Evolutionary conservation across 148 eudicot genomes (phyloP), one percentile per base, ranked within the genome.

Genomic region (Fagopyrum tataricum): DNA sequence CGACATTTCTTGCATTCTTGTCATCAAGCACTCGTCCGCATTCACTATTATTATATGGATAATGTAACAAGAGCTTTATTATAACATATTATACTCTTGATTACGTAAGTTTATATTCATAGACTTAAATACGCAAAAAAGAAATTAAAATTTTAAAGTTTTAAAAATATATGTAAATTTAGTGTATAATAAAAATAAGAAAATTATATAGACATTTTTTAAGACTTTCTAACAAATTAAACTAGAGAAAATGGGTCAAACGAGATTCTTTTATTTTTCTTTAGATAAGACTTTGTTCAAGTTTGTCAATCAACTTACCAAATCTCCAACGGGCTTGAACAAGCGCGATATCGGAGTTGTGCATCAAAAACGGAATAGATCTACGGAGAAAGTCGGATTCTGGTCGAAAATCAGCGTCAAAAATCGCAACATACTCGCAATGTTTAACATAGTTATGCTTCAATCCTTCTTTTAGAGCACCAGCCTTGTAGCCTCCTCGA

Each of bases 1-100:
- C 10, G 98, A 93, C 98, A 93, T 93, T 76, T 93, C 98, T 83
- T 93, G 98, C 98, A 93, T 93, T 52, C 98, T 91, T 68, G 98
- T 93, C 87, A 93, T 79, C 79, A 93, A 73, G 79, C 98, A 93
- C 70, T 93, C 98, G 39, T 91, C 84, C 8, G 98, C 72, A 73
- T 93, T 93, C 78, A 91, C 98, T 93, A 37, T 64, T 9, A 64
- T 15, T 26, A 0, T 15, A 62, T 5, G 11, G 4, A 18, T 5
- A n/a, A 4, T 4, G 18, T 31, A 31, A 31, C 2, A 31, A 31
- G 37, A 31, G 37, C 1, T 31, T 0, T 31, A 31, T 31, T 31
- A 1, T 31, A 1, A 31, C 1, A 31, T 31, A 0, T 31, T 31
- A 31, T 31, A 31, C 2, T 31, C 2, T 31, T n/a, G n/a, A n/a